Evolutionary conservation across 331 rosid species (phyloP).

Genomic region (Phaseolus coccineus): DNA sequence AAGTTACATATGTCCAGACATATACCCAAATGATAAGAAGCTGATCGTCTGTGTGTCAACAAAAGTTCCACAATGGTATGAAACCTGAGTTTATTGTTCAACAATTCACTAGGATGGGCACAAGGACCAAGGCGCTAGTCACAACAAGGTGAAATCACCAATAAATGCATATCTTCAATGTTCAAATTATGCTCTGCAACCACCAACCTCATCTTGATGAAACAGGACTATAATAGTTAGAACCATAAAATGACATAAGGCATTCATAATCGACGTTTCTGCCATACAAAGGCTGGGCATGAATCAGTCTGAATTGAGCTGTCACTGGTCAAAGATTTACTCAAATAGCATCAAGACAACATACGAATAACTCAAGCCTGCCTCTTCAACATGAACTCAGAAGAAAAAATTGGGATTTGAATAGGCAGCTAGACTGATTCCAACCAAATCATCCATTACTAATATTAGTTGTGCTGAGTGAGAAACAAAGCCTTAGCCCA

Average conservation of each 20-base stretch:
- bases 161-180: constrained; percentile 27
- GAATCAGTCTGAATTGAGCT: constrained; percentile 34
- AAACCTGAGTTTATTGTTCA: constrained; percentile 39
- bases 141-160: constrained; percentile 33
- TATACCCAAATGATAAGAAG: constrained; percentile 19
- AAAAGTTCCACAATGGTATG: constrained; percentile 33
- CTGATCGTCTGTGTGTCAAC: not conserved
- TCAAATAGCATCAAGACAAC: constrained; percentile 5
- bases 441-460: constrained; percentile 30
- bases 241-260: constrained; percentile 32
- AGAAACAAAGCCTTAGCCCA: constrained; percentile 30
- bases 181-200: constrained; percentile 44
- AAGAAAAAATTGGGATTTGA: constrained; percentile 25
- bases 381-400: constrained; percentile 2
- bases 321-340: constrained; percentile 33
- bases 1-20: not conserved
- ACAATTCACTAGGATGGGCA: constrained; percentile 36
- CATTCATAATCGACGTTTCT: constrained; percentile 3
- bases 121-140: constrained; percentile 34
- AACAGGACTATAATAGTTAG: constrained; percentile 16
- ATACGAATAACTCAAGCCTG: constrained; percentile 9
- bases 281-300: constrained; percentile 6
- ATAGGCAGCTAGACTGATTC: constrained; percentile 13
- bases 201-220: constrained; percentile 40
- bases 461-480: constrained; percentile 2